Percentiles rank a stretch among this genome's conserved stretches.
phyloP scores from a whole-genome alignment of 345 rosid species.

The Dovyalis caffra region DNA sequence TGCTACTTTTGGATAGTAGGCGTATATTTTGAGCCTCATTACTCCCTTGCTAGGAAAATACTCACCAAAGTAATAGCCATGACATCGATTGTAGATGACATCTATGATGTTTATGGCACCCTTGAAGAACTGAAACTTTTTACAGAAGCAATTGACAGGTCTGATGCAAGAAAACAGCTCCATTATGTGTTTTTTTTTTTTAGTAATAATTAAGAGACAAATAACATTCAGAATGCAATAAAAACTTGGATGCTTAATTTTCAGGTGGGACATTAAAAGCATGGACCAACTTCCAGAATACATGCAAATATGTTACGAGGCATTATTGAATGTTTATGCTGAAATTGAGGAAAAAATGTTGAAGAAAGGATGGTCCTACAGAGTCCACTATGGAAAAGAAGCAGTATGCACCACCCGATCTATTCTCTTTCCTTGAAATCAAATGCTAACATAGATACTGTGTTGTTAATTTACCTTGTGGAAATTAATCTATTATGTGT shows the following conservation, averaged over 20 bases:
- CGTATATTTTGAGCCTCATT: conserved; percentile 34
- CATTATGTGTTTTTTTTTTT: no score
- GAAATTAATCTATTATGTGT: not conserved
- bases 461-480: not conserved
- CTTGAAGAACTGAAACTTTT: conserved; percentile 36
- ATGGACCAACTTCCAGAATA: not conserved
- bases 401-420: not conserved
- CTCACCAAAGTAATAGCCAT: conserved; percentile 27
- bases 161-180: no score
- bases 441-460: not conserved
- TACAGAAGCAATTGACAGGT: conserved; percentile 35
- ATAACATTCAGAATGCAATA: no score
- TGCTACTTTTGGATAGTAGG: conserved; percentile 39
- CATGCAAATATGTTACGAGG: not conserved
- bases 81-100: conserved; percentile 34
- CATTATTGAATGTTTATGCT: not conserved
- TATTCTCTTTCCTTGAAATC: not conserved
- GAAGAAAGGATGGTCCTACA: not conserved
- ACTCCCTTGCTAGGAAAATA: conserved; percentile 12
- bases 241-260: no score
- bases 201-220: no score
- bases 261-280: conserved; percentile 5
- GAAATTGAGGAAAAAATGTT: not conserved
- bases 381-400: not conserved
- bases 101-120: conserved; percentile 42